Percentiles rank a stretch among this genome's conserved stretches.
Evolutionary conservation across 169 alveolate species (phyloP).

Genomic region (Plasmodium blacklocki): DNA sequence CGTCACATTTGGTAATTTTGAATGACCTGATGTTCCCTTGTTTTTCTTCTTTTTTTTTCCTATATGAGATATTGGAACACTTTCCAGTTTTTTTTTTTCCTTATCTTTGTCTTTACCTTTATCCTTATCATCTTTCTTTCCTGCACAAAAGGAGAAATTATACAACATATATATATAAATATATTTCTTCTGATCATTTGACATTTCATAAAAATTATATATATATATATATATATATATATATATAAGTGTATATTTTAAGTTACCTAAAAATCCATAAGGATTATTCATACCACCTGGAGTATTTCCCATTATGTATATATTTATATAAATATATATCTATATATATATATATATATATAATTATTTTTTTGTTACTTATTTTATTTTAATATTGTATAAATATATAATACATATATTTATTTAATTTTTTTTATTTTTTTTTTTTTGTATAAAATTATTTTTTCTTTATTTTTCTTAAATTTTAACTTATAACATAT

Average conservation of each 20-base stretch:
- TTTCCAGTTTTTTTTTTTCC: conserved; percentile 79
- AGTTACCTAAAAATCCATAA: conserved; percentile 69
- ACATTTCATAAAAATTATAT: too few relatives aligned
- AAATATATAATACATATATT: not conserved
- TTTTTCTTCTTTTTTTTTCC: conserved; percentile 69
- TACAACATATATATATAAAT: not conserved
- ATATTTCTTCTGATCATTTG: not conserved
- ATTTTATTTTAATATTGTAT: not conserved
- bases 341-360: not conserved
- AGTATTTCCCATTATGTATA: conserved; percentile 39
- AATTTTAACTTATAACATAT: too few relatives aligned
- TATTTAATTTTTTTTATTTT: not conserved
- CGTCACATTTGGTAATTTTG: conserved; percentile 93
- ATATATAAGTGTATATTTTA: not conserved
- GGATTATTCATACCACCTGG: conserved; percentile 74
- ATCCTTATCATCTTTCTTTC: conserved; percentile 71
- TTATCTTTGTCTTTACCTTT: conserved; percentile 77
- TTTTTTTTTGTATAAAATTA: too few relatives aligned
- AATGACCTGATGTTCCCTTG: conserved; percentile 78
- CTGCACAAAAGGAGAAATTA: not conserved
- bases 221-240: too few relatives aligned
- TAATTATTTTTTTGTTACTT: not conserved
- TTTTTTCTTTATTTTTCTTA: too few relatives aligned
- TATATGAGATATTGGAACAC: conserved; percentile 77
- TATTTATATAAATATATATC: conserved; percentile 1